Evolutionary conservation across 1,284 basidiomycete species (phyloP).

Genomic region (Cutaneotrichosporon mucoides): DNA sequence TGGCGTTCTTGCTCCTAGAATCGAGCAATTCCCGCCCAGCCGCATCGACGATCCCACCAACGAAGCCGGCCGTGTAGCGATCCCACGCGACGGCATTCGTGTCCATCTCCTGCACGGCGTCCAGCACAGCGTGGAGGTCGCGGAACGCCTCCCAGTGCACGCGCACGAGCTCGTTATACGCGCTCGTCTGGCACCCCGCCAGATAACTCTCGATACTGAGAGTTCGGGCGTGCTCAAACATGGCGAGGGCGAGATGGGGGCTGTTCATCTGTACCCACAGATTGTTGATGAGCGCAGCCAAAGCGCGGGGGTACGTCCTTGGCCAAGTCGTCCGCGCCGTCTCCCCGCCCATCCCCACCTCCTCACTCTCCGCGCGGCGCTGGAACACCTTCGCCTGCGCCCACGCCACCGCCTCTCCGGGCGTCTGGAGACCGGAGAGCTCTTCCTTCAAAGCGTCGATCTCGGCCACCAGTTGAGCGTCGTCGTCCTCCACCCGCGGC

Average conservation of each 20-base stretch:
- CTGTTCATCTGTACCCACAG: conserved; percentile 71
- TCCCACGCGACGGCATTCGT: conserved; percentile 69
- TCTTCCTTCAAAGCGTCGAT: conserved; percentile 72
- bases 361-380: conserved; percentile 50
- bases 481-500: conserved; percentile 20
- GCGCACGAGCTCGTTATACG: conserved; percentile 77
- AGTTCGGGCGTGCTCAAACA: conserved; percentile 71
- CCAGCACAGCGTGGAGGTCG: conserved; percentile 67
- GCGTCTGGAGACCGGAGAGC: conserved; percentile 65
- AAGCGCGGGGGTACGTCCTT: conserved; percentile 65
- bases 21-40: conserved; percentile 40
- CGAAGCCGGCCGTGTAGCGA: conserved; percentile 58
- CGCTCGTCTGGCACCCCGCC: conserved; percentile 75
- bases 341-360: conserved; percentile 21
- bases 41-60: conserved; percentile 62
- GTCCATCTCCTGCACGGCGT: conserved; percentile 72
- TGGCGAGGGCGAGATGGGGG: conserved; percentile 73
- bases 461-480: conserved; percentile 24
- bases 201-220: conserved; percentile 73
- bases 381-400: conserved; percentile 64
- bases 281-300: conserved; percentile 67
- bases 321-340: conserved; percentile 45
- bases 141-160: conserved; percentile 76
- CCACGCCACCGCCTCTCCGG: conserved; percentile 72
- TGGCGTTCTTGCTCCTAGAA: not conserved